Percentiles rank a stretch among this genome's conserved stretches.
phyloP scores from a whole-genome alignment of 1,284 basidiomycete genomes.

The Cutaneotrichosporon mucoides region DNA sequence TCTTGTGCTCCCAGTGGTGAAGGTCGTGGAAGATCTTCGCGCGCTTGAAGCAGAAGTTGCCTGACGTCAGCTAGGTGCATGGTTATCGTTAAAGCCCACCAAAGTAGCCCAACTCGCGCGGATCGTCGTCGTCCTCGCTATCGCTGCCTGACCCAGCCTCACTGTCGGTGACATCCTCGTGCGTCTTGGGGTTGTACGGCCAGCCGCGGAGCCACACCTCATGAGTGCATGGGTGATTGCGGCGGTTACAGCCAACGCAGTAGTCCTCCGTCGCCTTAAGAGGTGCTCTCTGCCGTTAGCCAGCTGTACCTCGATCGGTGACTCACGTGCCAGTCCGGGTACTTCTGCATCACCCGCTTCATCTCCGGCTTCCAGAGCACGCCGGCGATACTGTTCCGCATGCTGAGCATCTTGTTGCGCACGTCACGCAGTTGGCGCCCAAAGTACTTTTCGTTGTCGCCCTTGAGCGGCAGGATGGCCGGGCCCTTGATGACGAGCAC shows the following conservation, averaged over 20 bases:
- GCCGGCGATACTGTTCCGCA: not conserved
- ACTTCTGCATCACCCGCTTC: constrained; percentile 60
- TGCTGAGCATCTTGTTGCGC: not conserved
- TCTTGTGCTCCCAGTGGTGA: constrained; percentile 38
- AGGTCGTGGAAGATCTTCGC: constrained; percentile 34
- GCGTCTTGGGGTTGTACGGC: constrained; percentile 6
- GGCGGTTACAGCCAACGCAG: constrained; percentile 12
- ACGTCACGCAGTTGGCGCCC: constrained; percentile 4
- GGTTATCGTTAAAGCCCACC: not conserved
- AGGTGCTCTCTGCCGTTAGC: not conserved
- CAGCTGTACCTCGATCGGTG: too few species aligned
- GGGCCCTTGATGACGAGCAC: constrained; percentile 61
- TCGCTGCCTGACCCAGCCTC: not conserved
- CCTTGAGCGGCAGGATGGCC: constrained; percentile 25
- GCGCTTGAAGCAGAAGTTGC: constrained; percentile 4
- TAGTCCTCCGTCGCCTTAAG: not conserved
- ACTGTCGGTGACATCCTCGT: not conserved
- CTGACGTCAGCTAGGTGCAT: not conserved
- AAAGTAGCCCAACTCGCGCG: constrained; percentile 1
- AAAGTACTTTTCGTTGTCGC: constrained; percentile 29
- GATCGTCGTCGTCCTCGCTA: not conserved
- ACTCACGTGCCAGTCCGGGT: constrained; percentile 50
- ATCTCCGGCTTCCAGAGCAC: constrained; percentile 64
- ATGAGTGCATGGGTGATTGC: constrained; percentile 2
- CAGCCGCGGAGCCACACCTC: constrained; percentile 1